Evolutionary conservation across 176 grass and related monocot genomes (phyloP).

Genomic region (Zea luxurians): DNA sequence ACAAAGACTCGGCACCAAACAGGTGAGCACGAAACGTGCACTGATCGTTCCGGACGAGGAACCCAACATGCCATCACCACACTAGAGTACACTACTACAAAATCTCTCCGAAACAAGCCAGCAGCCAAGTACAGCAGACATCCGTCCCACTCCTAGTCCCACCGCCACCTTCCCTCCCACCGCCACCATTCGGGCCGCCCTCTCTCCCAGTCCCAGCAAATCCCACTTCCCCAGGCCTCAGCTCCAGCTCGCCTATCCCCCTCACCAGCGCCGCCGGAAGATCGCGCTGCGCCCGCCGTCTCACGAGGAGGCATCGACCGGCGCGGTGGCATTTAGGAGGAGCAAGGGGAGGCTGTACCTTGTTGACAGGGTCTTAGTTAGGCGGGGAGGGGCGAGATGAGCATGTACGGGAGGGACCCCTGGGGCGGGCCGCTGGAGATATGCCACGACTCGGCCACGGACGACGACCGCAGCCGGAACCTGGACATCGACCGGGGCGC

Average conservation of each 20-base stretch:
- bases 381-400: constrained; percentile 46
- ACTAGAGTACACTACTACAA: not conserved
- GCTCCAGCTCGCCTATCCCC: not conserved
- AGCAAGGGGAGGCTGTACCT: no score
- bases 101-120: not conserved
- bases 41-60: not conserved
- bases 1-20: constrained; percentile 14
- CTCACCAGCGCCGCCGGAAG: not conserved
- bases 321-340: constrained; percentile 12
- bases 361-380: not conserved
- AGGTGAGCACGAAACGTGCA: not conserved
- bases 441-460: constrained; percentile 80
- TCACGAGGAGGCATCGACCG: constrained; percentile 2
- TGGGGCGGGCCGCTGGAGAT: constrained; percentile 94
- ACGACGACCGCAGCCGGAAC: constrained; percentile 95
- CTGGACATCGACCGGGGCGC: constrained; percentile 81
- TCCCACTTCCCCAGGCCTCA: constrained; percentile 19
- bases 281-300: not conserved
- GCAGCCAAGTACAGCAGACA: constrained; percentile 32
- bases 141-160: not conserved
- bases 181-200: not conserved
- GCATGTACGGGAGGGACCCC: constrained; percentile 92
- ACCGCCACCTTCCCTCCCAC: not conserved
- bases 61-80: no score
- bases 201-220: constrained; percentile 13